phyloP scores from a whole-genome alignment of 352 stramenopile species.

The Pythium periplocum region DNA sequence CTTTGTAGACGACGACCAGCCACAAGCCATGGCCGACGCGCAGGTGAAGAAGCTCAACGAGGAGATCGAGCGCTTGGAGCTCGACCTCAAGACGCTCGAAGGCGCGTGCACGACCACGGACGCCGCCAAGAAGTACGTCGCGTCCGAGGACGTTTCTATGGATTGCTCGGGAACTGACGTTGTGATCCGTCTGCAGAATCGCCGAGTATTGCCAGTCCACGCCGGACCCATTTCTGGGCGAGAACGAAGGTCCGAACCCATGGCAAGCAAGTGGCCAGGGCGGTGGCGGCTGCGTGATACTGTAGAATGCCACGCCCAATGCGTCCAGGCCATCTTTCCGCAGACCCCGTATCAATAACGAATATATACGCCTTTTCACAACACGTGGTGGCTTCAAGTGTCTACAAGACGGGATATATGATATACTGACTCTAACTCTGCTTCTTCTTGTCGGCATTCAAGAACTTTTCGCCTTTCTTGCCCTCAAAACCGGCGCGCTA shows the following conservation, averaged over 20 bases:
- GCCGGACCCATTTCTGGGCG: constrained; percentile 65
- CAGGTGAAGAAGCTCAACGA: constrained; percentile 77
- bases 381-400: no score
- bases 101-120: constrained; percentile 72
- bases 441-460: constrained; percentile 60
- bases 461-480: constrained; percentile 71
- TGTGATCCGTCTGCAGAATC: constrained; percentile 29
- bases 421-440: constrained; percentile 1
- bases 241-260: constrained; percentile 68
- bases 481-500: constrained; percentile 74
- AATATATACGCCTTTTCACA: no score
- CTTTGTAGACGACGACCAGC: no score
- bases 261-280: constrained; percentile 68
- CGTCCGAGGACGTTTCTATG: background rate
- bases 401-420: no score
- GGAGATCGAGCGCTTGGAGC: constrained; percentile 69
- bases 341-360: no score
- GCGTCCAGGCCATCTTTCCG: no score
- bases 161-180: background rate
- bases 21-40: constrained; percentile 28
- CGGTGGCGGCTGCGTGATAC: constrained; percentile 57
- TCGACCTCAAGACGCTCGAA: constrained; percentile 78
- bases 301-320: constrained; percentile 17
- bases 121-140: constrained; percentile 68
- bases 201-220: constrained; percentile 72